Percentiles rank a stretch among this genome's conserved stretches.
These are phyloP conservation scores for Lipomyces kockii DNA, from an alignment of 805 yeast genomes.

Conservation along the genomic window DNA sequence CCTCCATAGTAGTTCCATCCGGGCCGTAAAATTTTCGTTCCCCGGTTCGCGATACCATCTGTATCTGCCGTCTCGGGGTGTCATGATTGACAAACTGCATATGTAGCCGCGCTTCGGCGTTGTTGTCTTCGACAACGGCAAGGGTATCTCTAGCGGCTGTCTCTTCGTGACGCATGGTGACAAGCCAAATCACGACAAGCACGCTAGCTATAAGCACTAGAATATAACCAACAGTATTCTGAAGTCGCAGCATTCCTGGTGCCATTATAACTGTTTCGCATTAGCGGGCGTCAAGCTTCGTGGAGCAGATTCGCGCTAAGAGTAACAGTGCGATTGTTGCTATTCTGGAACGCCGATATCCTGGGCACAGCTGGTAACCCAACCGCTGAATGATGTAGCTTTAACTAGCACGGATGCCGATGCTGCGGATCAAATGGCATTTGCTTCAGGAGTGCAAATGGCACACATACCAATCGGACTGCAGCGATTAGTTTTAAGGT, in stretches of 20 bases:
- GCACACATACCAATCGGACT: neutral
- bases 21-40: neutral
- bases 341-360: neutral
- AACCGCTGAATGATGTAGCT: neutral
- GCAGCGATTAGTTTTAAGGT: neutral
- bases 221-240: neutral
- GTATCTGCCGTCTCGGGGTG: neutral
- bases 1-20: neutral
- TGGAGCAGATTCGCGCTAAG: no score
- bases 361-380: neutral
- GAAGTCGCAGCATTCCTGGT: neutral
- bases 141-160: neutral
- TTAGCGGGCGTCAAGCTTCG: neutral
- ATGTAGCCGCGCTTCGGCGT: neutral
- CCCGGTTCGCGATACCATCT: neutral
- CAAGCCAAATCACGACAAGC: neutral
- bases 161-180: neutral
- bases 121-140: neutral
- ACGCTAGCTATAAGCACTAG: neutral
- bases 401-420: neutral
- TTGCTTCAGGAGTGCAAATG: neutral
- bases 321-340: neutral
- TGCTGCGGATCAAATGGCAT: neutral
- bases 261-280: neutral
- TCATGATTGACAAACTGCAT: neutral